phyloP scores from a whole-genome alignment of 2,329 filamentous ascomycete species.

The Fusarium aywerte region DNA sequence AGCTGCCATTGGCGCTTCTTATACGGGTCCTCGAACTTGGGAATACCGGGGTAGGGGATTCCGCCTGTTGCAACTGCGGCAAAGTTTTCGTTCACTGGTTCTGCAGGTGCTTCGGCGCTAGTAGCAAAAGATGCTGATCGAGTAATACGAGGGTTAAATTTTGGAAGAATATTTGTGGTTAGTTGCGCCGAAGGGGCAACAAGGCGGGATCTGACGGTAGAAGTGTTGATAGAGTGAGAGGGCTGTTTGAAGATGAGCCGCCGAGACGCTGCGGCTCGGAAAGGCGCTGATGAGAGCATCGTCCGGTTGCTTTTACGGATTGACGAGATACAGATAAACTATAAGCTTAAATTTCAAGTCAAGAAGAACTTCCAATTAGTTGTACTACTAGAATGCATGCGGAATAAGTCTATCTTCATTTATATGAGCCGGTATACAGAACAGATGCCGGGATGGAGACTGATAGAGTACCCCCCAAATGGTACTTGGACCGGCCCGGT shows the following conservation, averaged over 20 bases:
- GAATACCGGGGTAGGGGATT: conserved; percentile 61
- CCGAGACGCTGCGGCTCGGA: conserved; percentile 19
- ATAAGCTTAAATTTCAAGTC: too few species aligned
- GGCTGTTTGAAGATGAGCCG: conserved; percentile 20
- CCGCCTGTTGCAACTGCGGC: conserved; percentile 47
- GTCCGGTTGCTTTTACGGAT: background rate
- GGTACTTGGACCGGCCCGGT: background rate
- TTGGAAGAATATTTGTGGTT: conserved; percentile 1
- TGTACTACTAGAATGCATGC: background rate
- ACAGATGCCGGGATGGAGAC: background rate
- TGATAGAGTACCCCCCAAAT: background rate
- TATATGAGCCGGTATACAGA: background rate
- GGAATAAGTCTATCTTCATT: conserved; percentile 1
- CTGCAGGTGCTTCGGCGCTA: conserved; percentile 24
- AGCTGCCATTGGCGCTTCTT: conserved; percentile 51
- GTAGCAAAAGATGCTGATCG: conserved; percentile 37
- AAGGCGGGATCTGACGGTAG: background rate
- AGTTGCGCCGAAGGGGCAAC: conserved; percentile 4
- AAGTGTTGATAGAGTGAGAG: conserved; percentile 31
- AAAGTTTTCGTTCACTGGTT: conserved; percentile 40
- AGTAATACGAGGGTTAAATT: background rate
- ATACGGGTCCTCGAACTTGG: conserved; percentile 63
- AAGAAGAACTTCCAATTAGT: background rate
- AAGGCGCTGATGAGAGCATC: conserved; percentile 28
- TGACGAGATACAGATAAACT: background rate